A percentile compares a stretch with the other conserved stretches of the same genome.
phyloP scores from a whole-genome alignment of 352 stramenopile genomes.

The Phytopythium kandeliae region DNA sequence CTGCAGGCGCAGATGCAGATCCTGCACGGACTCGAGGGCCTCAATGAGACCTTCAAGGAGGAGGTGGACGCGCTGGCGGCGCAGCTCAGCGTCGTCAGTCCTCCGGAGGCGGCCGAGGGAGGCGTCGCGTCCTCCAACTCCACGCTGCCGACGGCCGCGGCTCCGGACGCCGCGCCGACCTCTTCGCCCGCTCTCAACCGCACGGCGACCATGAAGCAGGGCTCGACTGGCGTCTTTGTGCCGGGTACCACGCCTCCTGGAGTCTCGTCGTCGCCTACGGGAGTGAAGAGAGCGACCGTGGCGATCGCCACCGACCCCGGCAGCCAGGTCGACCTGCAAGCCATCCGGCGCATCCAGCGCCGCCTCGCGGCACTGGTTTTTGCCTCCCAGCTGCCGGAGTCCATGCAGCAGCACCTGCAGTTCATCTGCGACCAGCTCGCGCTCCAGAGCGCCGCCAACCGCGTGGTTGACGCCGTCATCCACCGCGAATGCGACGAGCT shows the following conservation, averaged over 20 bases:
- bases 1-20: constrained; percentile 57
- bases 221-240: not conserved
- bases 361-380: constrained; percentile 71
- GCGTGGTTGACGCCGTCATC: constrained; percentile 60
- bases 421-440: constrained; percentile 46
- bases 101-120: constrained; percentile 23
- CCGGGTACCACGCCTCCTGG: not conserved
- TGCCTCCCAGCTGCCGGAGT: constrained; percentile 49
- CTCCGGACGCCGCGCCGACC: not conserved
- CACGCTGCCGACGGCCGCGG: not conserved
- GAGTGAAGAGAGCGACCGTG: not conserved
- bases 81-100: constrained; percentile 36
- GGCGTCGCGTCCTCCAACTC: not conserved
- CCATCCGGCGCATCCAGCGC: constrained; percentile 77
- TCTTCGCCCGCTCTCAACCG: not conserved
- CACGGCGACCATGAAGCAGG: not conserved
- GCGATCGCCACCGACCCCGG: not conserved
- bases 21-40: constrained; percentile 39
- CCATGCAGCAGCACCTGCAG: constrained; percentile 45
- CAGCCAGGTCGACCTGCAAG: constrained; percentile 46
- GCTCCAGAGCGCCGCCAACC: constrained; percentile 61
- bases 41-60: constrained; percentile 41
- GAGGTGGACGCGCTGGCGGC: constrained; percentile 45
- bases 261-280: not conserved
- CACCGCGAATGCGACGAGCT: constrained; percentile 41